Evolutionary conservation across 2,329 filamentous ascomycete genomes (phyloP), one percentile per base, ranked within the genome.

Genomic region (Pseudogymnoascus destructans): DNA sequence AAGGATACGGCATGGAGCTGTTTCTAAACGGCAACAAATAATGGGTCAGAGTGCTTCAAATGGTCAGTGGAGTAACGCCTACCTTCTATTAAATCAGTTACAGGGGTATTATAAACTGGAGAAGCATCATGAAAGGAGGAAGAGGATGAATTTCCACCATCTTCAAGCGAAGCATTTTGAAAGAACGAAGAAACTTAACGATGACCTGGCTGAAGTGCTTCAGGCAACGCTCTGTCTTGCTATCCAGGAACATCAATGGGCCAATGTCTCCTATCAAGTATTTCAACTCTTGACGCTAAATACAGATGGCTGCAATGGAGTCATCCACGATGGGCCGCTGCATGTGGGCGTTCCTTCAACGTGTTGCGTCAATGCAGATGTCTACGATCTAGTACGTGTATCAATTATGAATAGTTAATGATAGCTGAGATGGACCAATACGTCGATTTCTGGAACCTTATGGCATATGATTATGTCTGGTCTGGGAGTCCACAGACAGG

Each of bases 381-480:
- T n/a, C n/a, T n/a, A n/a, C n/a, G n/a, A n/a, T n/a, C n/a, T n/a
- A n/a, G n/a, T n/a, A n/a, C n/a, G n/a, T n/a, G n/a, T n/a, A n/a
- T n/a, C 0, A 73, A 80, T 63, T 80, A 78, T 66, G 65, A 70
- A 9, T 71, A 70, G 40, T 66, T 81, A 42, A 69, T 75, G 57
- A 70, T 82, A 15, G 60, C 61, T 5, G 67, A 71, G 9, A 75
- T 81, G 64, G 72, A 75, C n/a, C 38, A 68, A 7, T 68, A 74
- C 4, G 66, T 82, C 5, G 79, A 82, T 66, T 75, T 74, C 63
- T 73, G 79, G 68, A 79, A 82, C 66, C 70, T 85, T 11, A 89
- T 89, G 83, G 79, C 81, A 5, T 89, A 89, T 66, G 85, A 89
- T 71, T 88, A 75, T 66, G 77, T 80, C 2, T 82, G 82, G 5